Evolutionary conservation across 2,329 filamentous ascomycete genomes (phyloP), one percentile per base, ranked within the genome.

Genomic region (Colletotrichum sp.): DNA sequence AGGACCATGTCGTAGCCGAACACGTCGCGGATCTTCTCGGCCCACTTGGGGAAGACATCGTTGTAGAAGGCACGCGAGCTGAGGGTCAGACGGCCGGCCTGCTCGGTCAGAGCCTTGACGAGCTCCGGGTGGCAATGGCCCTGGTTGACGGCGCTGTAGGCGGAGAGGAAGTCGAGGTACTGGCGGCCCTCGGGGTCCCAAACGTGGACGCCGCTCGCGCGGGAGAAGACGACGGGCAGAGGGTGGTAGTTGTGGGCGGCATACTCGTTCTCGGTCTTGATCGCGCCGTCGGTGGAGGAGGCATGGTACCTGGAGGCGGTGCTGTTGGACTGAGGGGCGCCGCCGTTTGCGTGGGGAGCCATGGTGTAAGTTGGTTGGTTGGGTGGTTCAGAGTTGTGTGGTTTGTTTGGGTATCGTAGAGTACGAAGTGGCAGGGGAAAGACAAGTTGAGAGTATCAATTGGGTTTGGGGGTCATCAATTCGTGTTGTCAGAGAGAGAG

Each of bases 241-340:
- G 97, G 97, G 86, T 98, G 96, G 90, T 99, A 99, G 89, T 99
- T 99, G 91, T 99, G 97, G 64, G 97, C 97, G 65, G 97, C 97
- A 85, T 92, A 96, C 83, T 94, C 89, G 81, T 95, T 89, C 87
- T 99, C 97, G 69, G 92, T 88, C 69, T 92, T 87, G 84, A 98
- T 97, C 80, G 97, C 96, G 80, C 90, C 89, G 73, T 92, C 87
- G 58, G 96, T 96, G 30, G 96, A 96, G 24, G 94, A 84, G 71
- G 95, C 90, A 87, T 98, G 97, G 87, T 90, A 92, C 79, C 87
- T 87, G 26, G 80, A 78, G 63, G 80, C 79, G 73, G 74, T 74
- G 78, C 84, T 86, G 78, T 83, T 84, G 79, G 81, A 80, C 74
- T 81, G 75, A 71, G 80, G 76, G 70, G 79, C 78, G 73, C 79